phyloP scores from a whole-genome alignment of 371 early-diverging fungal species.

The Polyrhizophydium stewartii region DNA sequence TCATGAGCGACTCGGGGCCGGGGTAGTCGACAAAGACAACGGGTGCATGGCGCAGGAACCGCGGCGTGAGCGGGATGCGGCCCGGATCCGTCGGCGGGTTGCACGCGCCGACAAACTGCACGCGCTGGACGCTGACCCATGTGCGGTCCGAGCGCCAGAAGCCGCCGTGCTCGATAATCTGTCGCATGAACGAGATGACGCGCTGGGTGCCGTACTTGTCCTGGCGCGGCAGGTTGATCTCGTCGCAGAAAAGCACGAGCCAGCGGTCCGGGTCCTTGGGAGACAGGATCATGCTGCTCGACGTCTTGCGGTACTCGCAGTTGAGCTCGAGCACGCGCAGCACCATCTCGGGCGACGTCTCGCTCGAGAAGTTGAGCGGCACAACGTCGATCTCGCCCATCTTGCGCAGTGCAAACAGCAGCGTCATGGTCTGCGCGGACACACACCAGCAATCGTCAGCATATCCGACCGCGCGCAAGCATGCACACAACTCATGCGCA shows the following conservation, averaged over 20 bases:
- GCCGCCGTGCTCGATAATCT: constrained; percentile 92
- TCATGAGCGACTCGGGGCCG: constrained; percentile 83
- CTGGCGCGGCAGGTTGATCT: constrained; percentile 94
- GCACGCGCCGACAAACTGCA: constrained; percentile 99
- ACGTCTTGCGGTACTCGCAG: constrained; percentile 96
- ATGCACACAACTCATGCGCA: background rate
- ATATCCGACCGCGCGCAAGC: background rate
- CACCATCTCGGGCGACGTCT: constrained; percentile 93
- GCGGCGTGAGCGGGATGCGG: constrained; percentile 89
- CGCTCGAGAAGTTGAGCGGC: constrained; percentile 97
- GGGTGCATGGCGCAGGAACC: constrained; percentile 96
- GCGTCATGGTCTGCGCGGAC: constrained; percentile 79
- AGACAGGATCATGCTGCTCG: constrained; percentile 83
- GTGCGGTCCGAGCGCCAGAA: constrained; percentile 94
- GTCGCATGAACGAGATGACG: constrained; percentile 94
- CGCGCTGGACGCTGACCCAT: constrained; percentile 92
- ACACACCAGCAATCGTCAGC: background rate
- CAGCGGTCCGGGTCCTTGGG: constrained; percentile 85
- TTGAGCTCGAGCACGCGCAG: constrained; percentile 96
- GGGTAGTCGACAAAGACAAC: constrained; percentile 98
- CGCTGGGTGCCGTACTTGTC: constrained; percentile 98
- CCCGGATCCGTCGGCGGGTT: constrained; percentile 99
- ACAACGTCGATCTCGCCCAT: constrained; percentile 95
- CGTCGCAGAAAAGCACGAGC: constrained; percentile 98
- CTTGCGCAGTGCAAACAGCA: constrained; percentile 93